Conservation (phyloP, 345 rosid species). For the Eucalyptus polyanthemos region DNA sequence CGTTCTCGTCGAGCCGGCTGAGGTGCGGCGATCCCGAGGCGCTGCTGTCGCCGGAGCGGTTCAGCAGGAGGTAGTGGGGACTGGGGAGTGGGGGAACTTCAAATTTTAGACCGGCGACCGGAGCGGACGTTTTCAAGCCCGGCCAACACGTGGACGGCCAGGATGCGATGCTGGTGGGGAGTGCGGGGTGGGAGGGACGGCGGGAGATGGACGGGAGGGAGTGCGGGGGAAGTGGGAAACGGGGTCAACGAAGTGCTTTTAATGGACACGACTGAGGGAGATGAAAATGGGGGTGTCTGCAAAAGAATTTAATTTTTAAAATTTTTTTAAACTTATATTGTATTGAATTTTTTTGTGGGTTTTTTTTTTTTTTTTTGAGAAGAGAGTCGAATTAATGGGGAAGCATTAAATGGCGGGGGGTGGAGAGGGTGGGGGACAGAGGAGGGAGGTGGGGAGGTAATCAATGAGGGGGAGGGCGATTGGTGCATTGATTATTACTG, state of each 20-base stretch:
- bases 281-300: neutral
- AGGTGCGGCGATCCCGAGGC: conserved; percentile 99
- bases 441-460: conserved; percentile 4
- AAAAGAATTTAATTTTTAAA: neutral
- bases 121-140: neutral
- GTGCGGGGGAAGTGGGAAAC: neutral
- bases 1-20: conserved; percentile 72
- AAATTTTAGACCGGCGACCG: neutral
- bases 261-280: neutral
- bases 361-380: neutral
- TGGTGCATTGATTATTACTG: neutral
- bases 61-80: conserved; percentile 23
- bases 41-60: conserved; percentile 85
- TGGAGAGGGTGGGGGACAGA: neutral
- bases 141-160: conserved; percentile 47
- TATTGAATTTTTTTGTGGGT: neutral
- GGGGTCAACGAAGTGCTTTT: neutral
- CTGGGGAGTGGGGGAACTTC: neutral
- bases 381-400: neutral
- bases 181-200: neutral
- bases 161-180: neutral
- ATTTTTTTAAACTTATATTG: neutral
- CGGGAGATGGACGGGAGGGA: neutral
- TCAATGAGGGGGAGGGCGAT: neutral
- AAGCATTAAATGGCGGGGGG: neutral